Evolutionary conservation across 495 filamentous ascomycete species (phyloP).

Genomic region (Podospora fimiseda): DNA sequence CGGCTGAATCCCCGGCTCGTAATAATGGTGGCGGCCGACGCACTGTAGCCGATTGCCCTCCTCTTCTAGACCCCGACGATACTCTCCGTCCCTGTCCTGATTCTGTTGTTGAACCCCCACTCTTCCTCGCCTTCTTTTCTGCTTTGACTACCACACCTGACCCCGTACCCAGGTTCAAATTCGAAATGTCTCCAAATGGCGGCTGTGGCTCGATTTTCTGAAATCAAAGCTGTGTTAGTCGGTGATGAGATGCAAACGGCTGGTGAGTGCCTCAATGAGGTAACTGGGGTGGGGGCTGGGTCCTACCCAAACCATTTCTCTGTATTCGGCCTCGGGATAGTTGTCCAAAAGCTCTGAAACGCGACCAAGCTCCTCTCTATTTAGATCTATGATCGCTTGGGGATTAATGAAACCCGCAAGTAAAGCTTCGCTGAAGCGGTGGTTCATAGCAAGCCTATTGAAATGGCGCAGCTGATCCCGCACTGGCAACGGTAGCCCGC

Average conservation of each 20-base stretch:
- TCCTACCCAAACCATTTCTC: conserved; percentile 12
- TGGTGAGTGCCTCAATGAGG: too few species aligned
- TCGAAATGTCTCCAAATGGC: too few species aligned
- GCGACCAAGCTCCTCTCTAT: conserved; percentile 9
- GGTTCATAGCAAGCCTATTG: not conserved
- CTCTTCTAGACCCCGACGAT: not conserved
- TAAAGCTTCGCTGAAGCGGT: conserved; percentile 22
- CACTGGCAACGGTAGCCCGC: too few species aligned
- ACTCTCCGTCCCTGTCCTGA: not conserved
- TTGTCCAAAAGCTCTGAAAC: conserved; percentile 7
- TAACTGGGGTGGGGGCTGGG: not conserved
- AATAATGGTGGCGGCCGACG: not conserved
- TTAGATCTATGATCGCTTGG: conserved; percentile 5
- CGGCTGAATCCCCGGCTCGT: conserved; percentile 19
- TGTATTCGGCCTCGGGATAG: conserved; percentile 13
- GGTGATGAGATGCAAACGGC: too few species aligned
- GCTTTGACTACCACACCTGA: not conserved
- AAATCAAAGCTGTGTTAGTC: too few species aligned
- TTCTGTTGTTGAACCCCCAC: not conserved
- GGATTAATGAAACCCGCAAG: conserved; percentile 17
- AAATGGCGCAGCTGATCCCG: conserved; percentile 19
- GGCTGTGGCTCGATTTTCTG: conserved; percentile 14
- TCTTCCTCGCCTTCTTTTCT: not conserved
- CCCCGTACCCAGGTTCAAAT: too few species aligned
- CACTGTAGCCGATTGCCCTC: not conserved